Evolutionary conservation across 192 early-diverging fungal genomes (phyloP).

Genomic region (Backusella australiensis): DNA sequence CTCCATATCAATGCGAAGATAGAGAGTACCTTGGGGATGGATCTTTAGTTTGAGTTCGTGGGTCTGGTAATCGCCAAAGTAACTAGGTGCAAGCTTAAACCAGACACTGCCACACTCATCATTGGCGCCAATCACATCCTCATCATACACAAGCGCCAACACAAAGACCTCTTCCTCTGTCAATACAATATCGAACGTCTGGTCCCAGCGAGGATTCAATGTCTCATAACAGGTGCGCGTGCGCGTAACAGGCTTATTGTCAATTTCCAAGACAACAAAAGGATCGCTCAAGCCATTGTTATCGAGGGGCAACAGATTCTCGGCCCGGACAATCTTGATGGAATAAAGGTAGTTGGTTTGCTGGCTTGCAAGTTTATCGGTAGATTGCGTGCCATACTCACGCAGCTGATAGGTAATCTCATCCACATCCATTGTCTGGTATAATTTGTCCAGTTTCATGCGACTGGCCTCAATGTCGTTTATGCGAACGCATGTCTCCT

Average conservation of each 20-base stretch:
- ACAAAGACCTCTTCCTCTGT: constrained; percentile 45
- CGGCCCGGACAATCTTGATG: constrained; percentile 67
- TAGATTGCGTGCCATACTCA: constrained; percentile 21
- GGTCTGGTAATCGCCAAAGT: constrained; percentile 59
- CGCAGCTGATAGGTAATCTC: constrained; percentile 43
- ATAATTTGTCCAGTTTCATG: constrained; percentile 49
- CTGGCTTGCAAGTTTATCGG: constrained; percentile 24
- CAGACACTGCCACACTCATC: constrained; percentile 60
- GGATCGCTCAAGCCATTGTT: constrained; percentile 60
- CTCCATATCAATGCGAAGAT: constrained; percentile 73
- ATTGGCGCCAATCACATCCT: constrained; percentile 50
- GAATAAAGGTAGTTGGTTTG: constrained; percentile 53
- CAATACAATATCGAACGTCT: constrained; percentile 67
- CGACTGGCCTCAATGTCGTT: constrained; percentile 58
- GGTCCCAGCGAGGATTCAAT: constrained; percentile 78
- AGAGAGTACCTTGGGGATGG: constrained; percentile 62
- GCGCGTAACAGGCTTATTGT: constrained; percentile 42
- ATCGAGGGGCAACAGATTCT: constrained; percentile 60
- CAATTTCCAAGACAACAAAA: constrained; percentile 62
- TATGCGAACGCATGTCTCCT: constrained; percentile 51
- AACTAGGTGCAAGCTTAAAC: constrained; percentile 53
- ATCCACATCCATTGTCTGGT: constrained; percentile 57
- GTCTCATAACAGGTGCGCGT: constrained; percentile 63
- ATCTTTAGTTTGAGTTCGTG: constrained; percentile 70
- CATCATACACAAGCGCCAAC: constrained; percentile 46